These are phyloP conservation scores for Solanum stenotomum DNA, from an alignment of 257 asterid genomes.

Conservation along the genomic window DNA sequence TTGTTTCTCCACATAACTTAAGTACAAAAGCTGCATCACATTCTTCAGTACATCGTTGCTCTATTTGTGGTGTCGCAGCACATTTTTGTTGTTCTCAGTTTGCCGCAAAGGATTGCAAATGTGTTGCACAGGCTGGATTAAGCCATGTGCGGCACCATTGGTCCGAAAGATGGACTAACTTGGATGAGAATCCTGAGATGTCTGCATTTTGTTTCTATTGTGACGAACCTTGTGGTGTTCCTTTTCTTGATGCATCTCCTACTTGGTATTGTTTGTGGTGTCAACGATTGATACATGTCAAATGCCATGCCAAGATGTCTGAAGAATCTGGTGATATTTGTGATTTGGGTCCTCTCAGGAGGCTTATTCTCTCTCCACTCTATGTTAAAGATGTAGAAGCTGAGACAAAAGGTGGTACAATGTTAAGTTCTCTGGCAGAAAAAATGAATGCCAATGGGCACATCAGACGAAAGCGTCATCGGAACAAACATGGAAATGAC, in stretches of 20 bases:
- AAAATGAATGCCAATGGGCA: constrained; percentile 43
- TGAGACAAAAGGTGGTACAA: constrained; percentile 14
- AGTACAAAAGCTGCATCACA: constrained; percentile 40
- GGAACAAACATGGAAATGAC: constrained; percentile 48
- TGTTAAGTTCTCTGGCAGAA: constrained; percentile 35
- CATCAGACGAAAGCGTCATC: constrained; percentile 46
- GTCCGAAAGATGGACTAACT: constrained; percentile 79
- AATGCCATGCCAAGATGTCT: constrained; percentile 76
- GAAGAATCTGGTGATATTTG: constrained; percentile 68
- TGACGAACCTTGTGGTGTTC: constrained; percentile 80
- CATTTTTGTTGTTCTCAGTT: constrained; percentile 58
- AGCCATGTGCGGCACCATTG: constrained; percentile 66
- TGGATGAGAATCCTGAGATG: constrained; percentile 77
- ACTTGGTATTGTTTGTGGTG: constrained; percentile 93
- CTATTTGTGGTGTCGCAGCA: constrained; percentile 72
- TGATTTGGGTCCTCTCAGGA: constrained; percentile 70
- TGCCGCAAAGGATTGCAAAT: constrained; percentile 75
- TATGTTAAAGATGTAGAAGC: constrained; percentile 55
- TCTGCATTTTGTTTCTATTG: constrained; percentile 70
- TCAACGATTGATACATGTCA: constrained; percentile 70
- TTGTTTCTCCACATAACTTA: constrained; percentile 43
- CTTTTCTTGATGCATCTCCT: constrained; percentile 76
- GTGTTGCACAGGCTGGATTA: constrained; percentile 66
- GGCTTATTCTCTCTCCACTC: constrained; percentile 76
- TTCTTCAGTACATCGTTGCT: constrained; percentile 51